A percentile compares a stretch with the other conserved stretches of the same genome.
Evolutionary conservation across 1,284 basidiomycete species (phyloP).

Genomic region (Cutaneotrichosporon cavernicola): DNA sequence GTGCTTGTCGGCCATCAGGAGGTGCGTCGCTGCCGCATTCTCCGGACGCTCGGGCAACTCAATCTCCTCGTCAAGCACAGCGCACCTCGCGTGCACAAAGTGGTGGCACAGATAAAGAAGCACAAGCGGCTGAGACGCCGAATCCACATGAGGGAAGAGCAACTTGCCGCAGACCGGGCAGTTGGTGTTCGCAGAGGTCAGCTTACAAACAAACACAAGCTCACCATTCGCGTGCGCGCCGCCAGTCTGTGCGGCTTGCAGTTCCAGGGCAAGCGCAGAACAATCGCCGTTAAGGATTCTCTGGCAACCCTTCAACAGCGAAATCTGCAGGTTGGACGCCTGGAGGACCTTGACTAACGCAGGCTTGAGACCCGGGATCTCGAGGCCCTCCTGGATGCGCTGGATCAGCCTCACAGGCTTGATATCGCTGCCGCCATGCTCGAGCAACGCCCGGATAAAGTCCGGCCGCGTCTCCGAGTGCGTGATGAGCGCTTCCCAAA

Average conservation of each 20-base stretch:
- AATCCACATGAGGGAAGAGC: constrained; percentile 59
- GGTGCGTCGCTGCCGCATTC: constrained; percentile 52
- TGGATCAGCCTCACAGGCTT: constrained; percentile 91
- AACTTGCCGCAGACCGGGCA: constrained; percentile 68
- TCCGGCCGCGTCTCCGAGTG: constrained; percentile 96
- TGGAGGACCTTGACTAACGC: constrained; percentile 95
- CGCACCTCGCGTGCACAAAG: constrained; percentile 73
- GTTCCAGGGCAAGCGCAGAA: constrained; percentile 64
- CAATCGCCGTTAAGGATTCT: constrained; percentile 80
- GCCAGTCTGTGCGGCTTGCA: constrained; percentile 72
- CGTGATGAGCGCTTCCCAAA: constrained; percentile 93
- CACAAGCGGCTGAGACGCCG: constrained; percentile 20
- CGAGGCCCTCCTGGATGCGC: constrained; percentile 90
- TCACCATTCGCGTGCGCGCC: constrained; percentile 72
- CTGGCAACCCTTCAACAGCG: constrained; percentile 84
- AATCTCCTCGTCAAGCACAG: constrained; percentile 37
- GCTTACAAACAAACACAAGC: constrained; percentile 31
- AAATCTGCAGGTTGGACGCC: constrained; percentile 86
- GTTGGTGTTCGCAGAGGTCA: constrained; percentile 58
- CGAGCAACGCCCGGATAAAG: constrained; percentile 90
- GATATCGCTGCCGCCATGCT: constrained; percentile 95
- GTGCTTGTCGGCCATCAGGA: constrained; percentile 64
- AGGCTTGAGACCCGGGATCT: constrained; percentile 90
- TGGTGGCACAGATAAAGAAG: constrained; percentile 84
- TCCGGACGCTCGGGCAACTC: constrained; percentile 47